phyloP scores from a whole-genome alignment of 2,329 filamentous ascomycete genomes.

The Colletotrichum sp. region DNA sequence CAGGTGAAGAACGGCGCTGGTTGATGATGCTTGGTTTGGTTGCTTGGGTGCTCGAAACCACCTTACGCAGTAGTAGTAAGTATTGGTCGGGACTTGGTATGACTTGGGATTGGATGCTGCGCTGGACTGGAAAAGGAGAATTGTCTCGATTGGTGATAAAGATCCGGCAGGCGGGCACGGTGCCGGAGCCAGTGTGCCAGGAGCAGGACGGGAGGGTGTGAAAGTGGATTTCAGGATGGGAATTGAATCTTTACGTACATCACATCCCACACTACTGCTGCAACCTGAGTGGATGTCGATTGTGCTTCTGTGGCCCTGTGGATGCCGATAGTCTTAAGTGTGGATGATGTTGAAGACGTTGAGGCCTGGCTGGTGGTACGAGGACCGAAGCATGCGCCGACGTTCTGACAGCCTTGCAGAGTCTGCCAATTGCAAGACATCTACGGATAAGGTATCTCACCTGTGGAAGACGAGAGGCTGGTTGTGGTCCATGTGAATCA shows the following conservation, averaged over 20 bases:
- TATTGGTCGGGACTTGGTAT: too few species aligned
- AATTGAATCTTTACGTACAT: background rate
- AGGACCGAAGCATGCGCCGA: background rate
- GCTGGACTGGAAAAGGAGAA: background rate
- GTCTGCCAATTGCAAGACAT: background rate
- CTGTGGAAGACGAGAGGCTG: background rate
- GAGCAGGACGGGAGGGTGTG: background rate
- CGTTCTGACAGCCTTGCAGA: background rate
- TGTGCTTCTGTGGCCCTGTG: background rate
- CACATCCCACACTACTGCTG: background rate
- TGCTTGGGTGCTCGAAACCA: too few species aligned
- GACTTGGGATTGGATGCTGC: background rate
- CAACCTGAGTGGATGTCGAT: background rate
- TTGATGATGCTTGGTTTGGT: too few species aligned
- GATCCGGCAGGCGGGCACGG: slow-evolving; percentile 10
- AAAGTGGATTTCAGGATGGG: background rate
- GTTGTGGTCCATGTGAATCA: background rate
- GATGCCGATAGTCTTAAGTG: background rate
- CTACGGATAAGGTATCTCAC: background rate
- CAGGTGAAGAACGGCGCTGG: too few species aligned
- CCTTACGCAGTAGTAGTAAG: too few species aligned
- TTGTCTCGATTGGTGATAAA: slow-evolving; percentile 7
- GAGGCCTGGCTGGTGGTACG: background rate
- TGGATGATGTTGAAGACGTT: background rate
- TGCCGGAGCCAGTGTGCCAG: background rate